A percentile compares a stretch with the other conserved stretches of the same genome.
Conservation (phyloP, 1,139 yeast species). For the Protomyces pachydermus region DNA sequence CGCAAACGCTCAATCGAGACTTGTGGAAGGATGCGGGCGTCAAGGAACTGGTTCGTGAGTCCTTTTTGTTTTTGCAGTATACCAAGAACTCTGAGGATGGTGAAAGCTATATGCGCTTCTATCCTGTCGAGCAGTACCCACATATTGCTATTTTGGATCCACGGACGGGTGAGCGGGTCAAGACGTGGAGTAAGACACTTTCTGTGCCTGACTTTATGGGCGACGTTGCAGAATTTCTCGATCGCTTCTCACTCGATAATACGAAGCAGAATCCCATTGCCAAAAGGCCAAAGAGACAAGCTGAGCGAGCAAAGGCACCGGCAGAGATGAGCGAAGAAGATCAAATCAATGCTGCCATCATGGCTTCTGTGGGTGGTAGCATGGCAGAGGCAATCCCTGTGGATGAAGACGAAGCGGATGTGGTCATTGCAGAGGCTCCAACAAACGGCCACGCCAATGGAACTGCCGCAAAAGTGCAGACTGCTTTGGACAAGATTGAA, state of each 20-base stretch:
- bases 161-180: constrained; percentile 83
- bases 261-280: constrained; percentile 61
- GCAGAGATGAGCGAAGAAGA: constrained; percentile 67
- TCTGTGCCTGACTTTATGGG: constrained; percentile 30
- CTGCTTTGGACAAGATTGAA: constrained; percentile 38
- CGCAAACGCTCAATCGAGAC: constrained; percentile 88
- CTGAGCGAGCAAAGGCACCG: constrained; percentile 31
- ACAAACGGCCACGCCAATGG: constrained; percentile 25
- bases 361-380: constrained; percentile 52
- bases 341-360: constrained; percentile 72
- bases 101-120: constrained; percentile 61
- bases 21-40: constrained; percentile 76
- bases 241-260: constrained; percentile 61
- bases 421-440: constrained; percentile 22
- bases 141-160: constrained; percentile 93
- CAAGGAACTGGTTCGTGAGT: constrained; percentile 57
- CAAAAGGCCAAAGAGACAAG: constrained; percentile 34
- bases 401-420: constrained; percentile 29
- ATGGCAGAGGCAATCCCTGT: constrained; percentile 38
- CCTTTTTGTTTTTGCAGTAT: constrained; percentile 70
- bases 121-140: constrained; percentile 67
- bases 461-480: constrained; percentile 34
- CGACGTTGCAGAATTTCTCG: constrained; percentile 45
- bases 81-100: constrained; percentile 75
- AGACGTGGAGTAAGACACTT: constrained; percentile 56